Evolutionary conservation across 495 filamentous ascomycete species (phyloP), one percentile per base, ranked within the genome.

Genomic region (Tetracladium setigerum): DNA sequence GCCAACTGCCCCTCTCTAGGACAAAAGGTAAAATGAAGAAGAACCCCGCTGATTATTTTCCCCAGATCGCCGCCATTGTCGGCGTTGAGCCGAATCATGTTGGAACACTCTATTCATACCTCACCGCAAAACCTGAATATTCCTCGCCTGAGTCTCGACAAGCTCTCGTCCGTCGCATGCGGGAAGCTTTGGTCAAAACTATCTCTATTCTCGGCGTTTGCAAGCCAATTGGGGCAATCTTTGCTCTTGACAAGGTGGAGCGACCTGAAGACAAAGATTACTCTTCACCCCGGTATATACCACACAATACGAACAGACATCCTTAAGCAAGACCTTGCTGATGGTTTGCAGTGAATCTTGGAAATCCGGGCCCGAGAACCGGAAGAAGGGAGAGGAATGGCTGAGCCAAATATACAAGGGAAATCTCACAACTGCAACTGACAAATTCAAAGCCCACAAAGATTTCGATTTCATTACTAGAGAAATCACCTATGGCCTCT

Each of bases 401-500:
- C 56, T 79, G 47, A 60, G 70, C 44, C 68, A 67, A 32, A 58
- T 67, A 7, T 70, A 70, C 41, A 47, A 57, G 30, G 30, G 55
- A 2, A 63, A 79, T 36, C 57, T 67, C 0, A 55, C 56, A 0
- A 56, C 47, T 0, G 67, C 70, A 7, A 45, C 71, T 49, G 66
- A 66, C 34, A 27, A 71, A 19, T 72, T 77, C 46, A 49, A 44
- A 16, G 69, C 70, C n/a, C 75, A 79, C 46, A 65, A 61, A 49
- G 75, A 77, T 45, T 77, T 79, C 48, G 46, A 54, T 46, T 59
- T 51, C 34, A 57, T 62, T 14, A 44, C 50, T 2, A 60, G 55
- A 17, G 57, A 71, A 12, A 71, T 82, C 45, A 78, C 73, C 0
- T 82, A 82, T 42, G 78, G 78, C 1, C 53, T 81, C 34, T 81